Conservation (phyloP, 306 rosid genomes). For the Quercus rubra region DNA sequence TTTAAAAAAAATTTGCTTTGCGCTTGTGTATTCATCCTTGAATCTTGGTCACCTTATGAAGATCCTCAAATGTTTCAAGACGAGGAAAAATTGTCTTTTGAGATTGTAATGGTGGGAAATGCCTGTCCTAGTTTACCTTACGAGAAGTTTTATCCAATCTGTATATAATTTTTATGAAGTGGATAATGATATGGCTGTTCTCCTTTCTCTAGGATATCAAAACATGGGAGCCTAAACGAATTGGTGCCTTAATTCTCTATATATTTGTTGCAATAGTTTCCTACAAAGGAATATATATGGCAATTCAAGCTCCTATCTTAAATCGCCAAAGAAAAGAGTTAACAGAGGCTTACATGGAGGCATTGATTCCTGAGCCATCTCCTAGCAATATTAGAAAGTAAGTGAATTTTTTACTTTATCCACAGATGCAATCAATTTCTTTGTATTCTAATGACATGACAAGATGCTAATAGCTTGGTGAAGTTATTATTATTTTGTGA, state of each 20-base stretch:
- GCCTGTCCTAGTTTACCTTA: neutral
- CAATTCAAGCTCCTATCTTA: slow-evolving; percentile 57
- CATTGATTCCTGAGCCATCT: slow-evolving; percentile 88
- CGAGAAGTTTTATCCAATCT: neutral
- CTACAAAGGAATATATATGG: slow-evolving; percentile 57
- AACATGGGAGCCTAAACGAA: slow-evolving; percentile 75
- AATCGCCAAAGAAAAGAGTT: slow-evolving; percentile 57
- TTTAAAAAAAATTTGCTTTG: neutral
- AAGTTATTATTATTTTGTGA: neutral
- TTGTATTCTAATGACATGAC: slow-evolving; percentile 3
- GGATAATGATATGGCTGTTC: slow-evolving; percentile 13
- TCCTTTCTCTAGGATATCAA: slow-evolving; percentile 54
- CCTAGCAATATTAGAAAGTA: slow-evolving; percentile 70
- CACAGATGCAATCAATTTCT: slow-evolving; percentile 4
- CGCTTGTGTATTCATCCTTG: neutral
- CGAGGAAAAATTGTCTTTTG: neutral
- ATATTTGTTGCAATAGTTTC: slow-evolving; percentile 47
- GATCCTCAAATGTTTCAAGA: neutral
- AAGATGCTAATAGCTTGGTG: neutral
- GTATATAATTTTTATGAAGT: slow-evolving; percentile 3
- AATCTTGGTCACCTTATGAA: slow-evolving; percentile 1
- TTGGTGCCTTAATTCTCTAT: slow-evolving; percentile 66
- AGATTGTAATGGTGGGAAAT: slow-evolving; percentile 3
- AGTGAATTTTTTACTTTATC: slow-evolving; percentile 14
- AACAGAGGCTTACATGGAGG: slow-evolving; percentile 96